A percentile compares a stretch with the other conserved stretches of the same genome.
Evolutionary conservation across 1,139 yeast genomes (phyloP).

Genomic region (Yarrowia galli): DNA sequence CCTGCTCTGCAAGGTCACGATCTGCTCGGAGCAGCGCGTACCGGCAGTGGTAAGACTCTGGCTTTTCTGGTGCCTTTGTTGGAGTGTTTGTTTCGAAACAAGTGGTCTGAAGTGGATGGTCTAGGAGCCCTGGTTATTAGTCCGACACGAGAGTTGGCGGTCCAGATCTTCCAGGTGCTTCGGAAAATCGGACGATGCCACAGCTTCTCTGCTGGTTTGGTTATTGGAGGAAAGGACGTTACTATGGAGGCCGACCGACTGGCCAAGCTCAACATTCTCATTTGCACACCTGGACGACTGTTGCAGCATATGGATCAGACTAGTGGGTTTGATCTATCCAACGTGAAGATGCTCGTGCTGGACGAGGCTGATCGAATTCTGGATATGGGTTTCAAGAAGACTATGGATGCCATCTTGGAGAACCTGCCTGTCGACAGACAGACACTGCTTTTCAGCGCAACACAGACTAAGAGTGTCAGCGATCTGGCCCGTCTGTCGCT

Average conservation of each 20-base stretch:
- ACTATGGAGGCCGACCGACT: constrained; percentile 86
- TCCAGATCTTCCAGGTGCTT: constrained; percentile 91
- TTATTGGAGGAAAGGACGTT: constrained; percentile 96
- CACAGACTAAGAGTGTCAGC: constrained; percentile 85
- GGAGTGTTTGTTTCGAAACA: constrained; percentile 71
- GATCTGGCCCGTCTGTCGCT: constrained; percentile 90
- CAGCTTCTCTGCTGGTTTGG: constrained; percentile 89
- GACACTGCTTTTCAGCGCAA: constrained; percentile 88
- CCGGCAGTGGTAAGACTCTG: constrained; percentile 96
- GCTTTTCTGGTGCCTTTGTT: constrained; percentile 88
- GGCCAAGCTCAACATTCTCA: constrained; percentile 79
- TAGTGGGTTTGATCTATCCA: constrained; percentile 79
- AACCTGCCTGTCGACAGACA: constrained; percentile 85
- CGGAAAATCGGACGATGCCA: constrained; percentile 82
- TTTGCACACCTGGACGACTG: constrained; percentile 96
- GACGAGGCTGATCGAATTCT: constrained; percentile 97
- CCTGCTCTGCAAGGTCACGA: constrained; percentile 81
- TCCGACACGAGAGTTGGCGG: constrained; percentile 94
- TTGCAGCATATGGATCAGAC: constrained; percentile 96
- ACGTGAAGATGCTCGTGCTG: constrained; percentile 79
- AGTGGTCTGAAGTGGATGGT: constrained; percentile 90
- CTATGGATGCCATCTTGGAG: constrained; percentile 82
- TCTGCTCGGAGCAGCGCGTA: constrained; percentile 88
- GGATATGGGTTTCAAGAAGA: constrained; percentile 95
- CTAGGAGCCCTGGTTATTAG: constrained; percentile 90